Evolutionary conservation across 345 rosid species (phyloP), one percentile per base, ranked within the genome.

Genomic region (Abelmoschus esculentus): DNA sequence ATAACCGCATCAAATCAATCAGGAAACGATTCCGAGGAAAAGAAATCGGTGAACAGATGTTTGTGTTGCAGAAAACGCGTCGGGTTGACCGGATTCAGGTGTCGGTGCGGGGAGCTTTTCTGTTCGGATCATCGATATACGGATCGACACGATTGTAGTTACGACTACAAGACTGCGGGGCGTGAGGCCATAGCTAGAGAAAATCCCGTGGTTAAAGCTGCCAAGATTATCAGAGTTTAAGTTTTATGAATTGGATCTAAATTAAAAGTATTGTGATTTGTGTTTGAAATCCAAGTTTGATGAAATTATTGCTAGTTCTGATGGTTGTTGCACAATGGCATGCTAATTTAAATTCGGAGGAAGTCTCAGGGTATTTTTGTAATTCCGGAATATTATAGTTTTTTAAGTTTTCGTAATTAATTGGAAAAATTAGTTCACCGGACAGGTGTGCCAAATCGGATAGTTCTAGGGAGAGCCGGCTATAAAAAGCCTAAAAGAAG

Each of bases 131-230:
- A 95, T 31, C 89, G 99, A 47, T 95, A 95, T 70, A 89, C 98
- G 52, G 97, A 91, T 76, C 92, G 98, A 6, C 98, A 93, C 70
- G 96, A 88, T 17, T 93, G 98, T 69, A 86, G 95, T 75, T 93
- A 86, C 76, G 98, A 93, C 66, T 93, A 93, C 78, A 93, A 93
- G 74, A 69, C 93, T 7, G 96, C 84, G 17, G 99, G 97, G 1
- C 91, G 97, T 8, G 97, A 95, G 40, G 96, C 96, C 31, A 95
- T 95, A 66, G 93, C 96, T 4, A 82, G 96, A 26, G 97, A 90
- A 74, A 95, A 95, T 17, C 98, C 98, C 29, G 96, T 93, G 32
- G 91, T 93, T 40, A 95, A 88, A 78, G 99, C 99, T 2, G 97
- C 99, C 0, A 95, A 95, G 86, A 95, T 91, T 73, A 89, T 90